Percentiles rank a stretch among this genome's conserved stretches.
Evolutionary conservation across 345 rosid species (phyloP).

Genomic region (Noccaea caerulescens): DNA sequence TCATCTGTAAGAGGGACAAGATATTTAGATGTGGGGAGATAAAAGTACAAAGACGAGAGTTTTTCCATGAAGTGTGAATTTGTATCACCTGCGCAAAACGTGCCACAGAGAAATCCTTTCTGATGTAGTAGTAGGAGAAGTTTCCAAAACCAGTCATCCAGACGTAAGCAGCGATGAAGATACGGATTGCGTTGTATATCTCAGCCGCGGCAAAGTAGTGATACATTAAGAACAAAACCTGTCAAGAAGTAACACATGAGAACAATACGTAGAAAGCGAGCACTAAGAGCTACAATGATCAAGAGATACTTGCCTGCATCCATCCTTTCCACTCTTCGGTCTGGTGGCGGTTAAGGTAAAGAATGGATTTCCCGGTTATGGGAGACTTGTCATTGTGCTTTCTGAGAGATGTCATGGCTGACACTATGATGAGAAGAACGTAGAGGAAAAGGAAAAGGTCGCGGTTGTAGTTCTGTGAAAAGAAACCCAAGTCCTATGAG

Average conservation of each 20-base stretch:
- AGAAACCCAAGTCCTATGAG: constrained; percentile 34
- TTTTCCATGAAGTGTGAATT: neutral
- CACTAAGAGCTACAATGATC: neutral
- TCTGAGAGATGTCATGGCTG: constrained; percentile 85
- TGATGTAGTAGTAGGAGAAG: constrained; percentile 91
- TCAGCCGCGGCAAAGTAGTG: constrained; percentile 98
- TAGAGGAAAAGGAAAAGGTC: constrained; percentile 94
- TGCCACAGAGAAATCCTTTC: constrained; percentile 92
- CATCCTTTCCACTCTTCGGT: constrained; percentile 99
- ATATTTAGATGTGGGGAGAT: constrained; percentile 5
- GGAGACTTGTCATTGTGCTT: constrained; percentile 80
- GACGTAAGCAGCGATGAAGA: constrained; percentile 96
- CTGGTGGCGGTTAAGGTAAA: constrained; percentile 88
- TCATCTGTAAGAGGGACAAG: constrained; percentile 71
- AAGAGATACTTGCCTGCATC: constrained; percentile 89
- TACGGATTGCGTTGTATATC: constrained; percentile 91
- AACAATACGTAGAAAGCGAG: constrained; percentile 9
- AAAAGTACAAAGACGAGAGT: constrained; percentile 20
- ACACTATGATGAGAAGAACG: constrained; percentile 79
- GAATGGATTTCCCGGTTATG: constrained; percentile 75
- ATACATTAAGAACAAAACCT: constrained; percentile 96
- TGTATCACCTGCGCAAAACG: constrained; percentile 85
- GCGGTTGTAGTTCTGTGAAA: constrained; percentile 84
- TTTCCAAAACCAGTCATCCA: constrained; percentile 99
- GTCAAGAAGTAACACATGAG: constrained; percentile 30